A percentile compares a stretch with the other conserved stretches of the same genome.
Conservation (phyloP, 352 stramenopile species). For the Pythium grandisporangium region DNA sequence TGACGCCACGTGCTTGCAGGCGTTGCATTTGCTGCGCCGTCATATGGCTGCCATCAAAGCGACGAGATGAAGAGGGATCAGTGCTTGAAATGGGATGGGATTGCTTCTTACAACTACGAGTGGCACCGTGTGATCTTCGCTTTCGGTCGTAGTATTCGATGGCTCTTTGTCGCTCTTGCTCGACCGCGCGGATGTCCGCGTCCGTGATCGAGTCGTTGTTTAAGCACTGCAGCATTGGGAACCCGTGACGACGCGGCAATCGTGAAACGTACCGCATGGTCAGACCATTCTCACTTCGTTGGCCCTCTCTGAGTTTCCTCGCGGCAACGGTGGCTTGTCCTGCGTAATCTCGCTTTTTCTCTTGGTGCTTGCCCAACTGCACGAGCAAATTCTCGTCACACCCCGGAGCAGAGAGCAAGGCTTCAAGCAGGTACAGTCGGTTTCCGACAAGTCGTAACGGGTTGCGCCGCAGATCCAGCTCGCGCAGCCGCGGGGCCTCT, state of each 20-base stretch:
- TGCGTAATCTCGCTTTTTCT: slow-evolving; percentile 13
- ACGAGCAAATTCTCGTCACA: slow-evolving; percentile 24
- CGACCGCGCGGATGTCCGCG: slow-evolving; percentile 31
- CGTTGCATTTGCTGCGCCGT: slow-evolving; percentile 49
- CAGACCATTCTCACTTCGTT: neutral
- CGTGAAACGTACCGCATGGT: slow-evolving; percentile 23
- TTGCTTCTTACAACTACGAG: neutral
- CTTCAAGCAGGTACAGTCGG: slow-evolving; percentile 60
- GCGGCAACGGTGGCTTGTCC: neutral
- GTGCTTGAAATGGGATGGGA: neutral
- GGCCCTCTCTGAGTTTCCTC: neutral
- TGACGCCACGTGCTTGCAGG: slow-evolving; percentile 25
- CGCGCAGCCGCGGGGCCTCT: slow-evolving; percentile 24
- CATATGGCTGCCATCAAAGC: slow-evolving; percentile 58
- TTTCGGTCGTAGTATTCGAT: slow-evolving; percentile 33
- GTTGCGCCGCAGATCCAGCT: slow-evolving; percentile 47
- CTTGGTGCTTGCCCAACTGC: slow-evolving; percentile 26
- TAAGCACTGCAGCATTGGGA: slow-evolving; percentile 55
- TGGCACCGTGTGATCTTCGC: too few relatives aligned
- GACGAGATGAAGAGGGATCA: too few relatives aligned
- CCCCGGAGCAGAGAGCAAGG: slow-evolving; percentile 22
- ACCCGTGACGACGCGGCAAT: slow-evolving; percentile 37
- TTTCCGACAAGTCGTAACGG: slow-evolving; percentile 52
- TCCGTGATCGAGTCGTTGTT: slow-evolving; percentile 60
- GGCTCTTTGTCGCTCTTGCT: slow-evolving; percentile 27